Evolutionary conservation across 768 basidiomycete genomes (phyloP).

Genomic region (Chiua virens): DNA sequence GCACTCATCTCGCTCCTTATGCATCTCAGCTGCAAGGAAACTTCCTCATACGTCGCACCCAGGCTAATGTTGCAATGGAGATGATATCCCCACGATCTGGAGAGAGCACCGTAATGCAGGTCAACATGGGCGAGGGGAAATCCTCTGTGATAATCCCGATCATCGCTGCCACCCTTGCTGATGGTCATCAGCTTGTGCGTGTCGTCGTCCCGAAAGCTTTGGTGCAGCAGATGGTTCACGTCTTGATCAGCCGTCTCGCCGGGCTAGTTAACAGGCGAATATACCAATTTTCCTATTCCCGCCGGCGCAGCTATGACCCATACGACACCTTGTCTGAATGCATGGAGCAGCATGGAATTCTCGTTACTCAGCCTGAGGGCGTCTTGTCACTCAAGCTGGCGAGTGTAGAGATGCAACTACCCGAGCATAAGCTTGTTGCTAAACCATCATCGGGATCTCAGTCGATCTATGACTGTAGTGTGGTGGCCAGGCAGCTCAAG

Average conservation of each 20-base stretch:
- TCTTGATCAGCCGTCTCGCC: conserved; percentile 40
- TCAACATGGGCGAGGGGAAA: conserved; percentile 62
- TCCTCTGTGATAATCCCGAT: conserved; percentile 47
- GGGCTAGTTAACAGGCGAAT: conserved; percentile 45
- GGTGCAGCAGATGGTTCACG: conserved; percentile 44
- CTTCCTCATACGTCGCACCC: conserved; percentile 41
- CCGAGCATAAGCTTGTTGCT: not conserved
- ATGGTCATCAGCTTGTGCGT: conserved; percentile 42
- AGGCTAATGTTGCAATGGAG: conserved; percentile 38
- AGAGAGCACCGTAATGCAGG: conserved; percentile 42
- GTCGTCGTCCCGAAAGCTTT: conserved; percentile 49
- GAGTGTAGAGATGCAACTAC: conserved; percentile 36
- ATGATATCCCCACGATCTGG: conserved; percentile 42
- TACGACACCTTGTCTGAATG: conserved; percentile 37
- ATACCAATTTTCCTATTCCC: conserved; percentile 48
- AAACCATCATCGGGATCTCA: not conserved
- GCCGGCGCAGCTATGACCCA: conserved; percentile 21
- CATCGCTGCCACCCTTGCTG: conserved; percentile 38
- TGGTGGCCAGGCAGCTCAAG: no score
- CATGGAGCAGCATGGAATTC: conserved; percentile 35
- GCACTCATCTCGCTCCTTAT: no score
- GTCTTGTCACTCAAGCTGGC: conserved; percentile 48
- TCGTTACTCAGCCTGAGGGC: conserved; percentile 52
- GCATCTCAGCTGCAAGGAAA: conserved; percentile 41
- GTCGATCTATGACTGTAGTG: no score